Evolutionary conservation across 139 green algal species (phyloP).

Genomic region (Chlorella sorokiniana): DNA sequence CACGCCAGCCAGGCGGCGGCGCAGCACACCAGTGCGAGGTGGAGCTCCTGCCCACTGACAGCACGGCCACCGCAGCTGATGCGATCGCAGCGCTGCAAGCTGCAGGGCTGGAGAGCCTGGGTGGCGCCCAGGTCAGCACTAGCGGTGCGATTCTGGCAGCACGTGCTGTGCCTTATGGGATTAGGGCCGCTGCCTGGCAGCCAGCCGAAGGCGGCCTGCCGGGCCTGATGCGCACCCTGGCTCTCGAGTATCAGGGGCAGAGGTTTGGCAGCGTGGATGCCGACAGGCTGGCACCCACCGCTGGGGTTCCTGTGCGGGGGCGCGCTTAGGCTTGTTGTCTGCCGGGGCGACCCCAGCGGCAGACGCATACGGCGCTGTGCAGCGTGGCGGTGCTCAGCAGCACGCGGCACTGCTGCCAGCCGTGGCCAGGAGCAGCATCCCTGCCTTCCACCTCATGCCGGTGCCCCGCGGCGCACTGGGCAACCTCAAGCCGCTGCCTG

Average conservation of each 20-base stretch:
- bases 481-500: slow-evolving; percentile 40
- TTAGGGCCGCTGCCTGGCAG: too few relatives aligned
- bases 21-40: neutral
- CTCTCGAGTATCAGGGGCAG: slow-evolving; percentile 23
- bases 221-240: slow-evolving; percentile 29
- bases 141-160: neutral
- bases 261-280: slow-evolving; percentile 6
- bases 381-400: neutral
- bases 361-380: slow-evolving; percentile 11
- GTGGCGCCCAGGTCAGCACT: slow-evolving; percentile 5
- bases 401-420: slow-evolving; percentile 9
- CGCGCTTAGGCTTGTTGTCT: neutral
- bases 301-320: too few relatives aligned
- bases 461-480: slow-evolving; percentile 48
- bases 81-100: slow-evolving; percentile 12
- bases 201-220: slow-evolving; percentile 9
- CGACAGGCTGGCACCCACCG: slow-evolving; percentile 1
- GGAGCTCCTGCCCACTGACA: neutral
- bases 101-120: neutral
- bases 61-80: neutral
- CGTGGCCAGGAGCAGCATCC: neutral
- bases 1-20: too few relatives aligned
- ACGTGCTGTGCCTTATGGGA: neutral
- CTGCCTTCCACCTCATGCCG: slow-evolving; percentile 50
- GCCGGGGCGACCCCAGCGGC: neutral